Base-by-base conservation (phyloP, 2,329 filamentous ascomycete species). In the Rasamsonia emersonii region DNA sequence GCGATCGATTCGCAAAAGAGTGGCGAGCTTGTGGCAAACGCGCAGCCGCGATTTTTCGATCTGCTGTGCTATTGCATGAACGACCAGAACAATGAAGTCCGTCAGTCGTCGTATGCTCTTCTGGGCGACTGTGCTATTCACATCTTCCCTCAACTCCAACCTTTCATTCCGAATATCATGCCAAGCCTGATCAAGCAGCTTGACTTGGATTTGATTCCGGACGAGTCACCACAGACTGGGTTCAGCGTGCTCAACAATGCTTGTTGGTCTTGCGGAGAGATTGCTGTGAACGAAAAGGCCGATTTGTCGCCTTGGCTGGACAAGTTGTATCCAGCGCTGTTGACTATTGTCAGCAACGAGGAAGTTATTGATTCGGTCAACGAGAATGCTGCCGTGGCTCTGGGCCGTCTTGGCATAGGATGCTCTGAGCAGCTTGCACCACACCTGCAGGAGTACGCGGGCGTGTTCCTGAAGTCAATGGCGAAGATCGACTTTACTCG, bases 231-330 rank as follows among this genome's bases (percentile, higher is more conserved):
- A 28, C 85, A 93, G 42, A 82, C 76, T 11, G 80, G 79, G 9
- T 95, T 94, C 56, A 86, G 86, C 38, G 88, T 96, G 18, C 79
- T 96, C 38, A 98, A 96, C 71, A 98, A 98, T 54, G 89, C 91
- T 14, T 96, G 89, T 64, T 98, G 91, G 91, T 93, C 88, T 5
- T 79, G 79, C 15, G 91, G 91, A 24, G 91, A 98, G 64, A 91
- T 96, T 40, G 77, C 86, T 10, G 78, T 94, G 58, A 79, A 85
- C 53, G 75, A 79, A 44, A 76, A 79, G 40, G 65, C 68, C 18
- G 76, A 72, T 33, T 83, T 95, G 75, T 71, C 71, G 1, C 81
- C 80, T 1, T 94, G 82, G 53, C 73, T 86, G 7, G 77, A 83
- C 14, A 75, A 82, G 40, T 66, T 98, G 10, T 77, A 93, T 37